Evolutionary conservation across 2,329 filamentous ascomycete genomes (phyloP).

Genomic region (Helotiales sp.): DNA sequence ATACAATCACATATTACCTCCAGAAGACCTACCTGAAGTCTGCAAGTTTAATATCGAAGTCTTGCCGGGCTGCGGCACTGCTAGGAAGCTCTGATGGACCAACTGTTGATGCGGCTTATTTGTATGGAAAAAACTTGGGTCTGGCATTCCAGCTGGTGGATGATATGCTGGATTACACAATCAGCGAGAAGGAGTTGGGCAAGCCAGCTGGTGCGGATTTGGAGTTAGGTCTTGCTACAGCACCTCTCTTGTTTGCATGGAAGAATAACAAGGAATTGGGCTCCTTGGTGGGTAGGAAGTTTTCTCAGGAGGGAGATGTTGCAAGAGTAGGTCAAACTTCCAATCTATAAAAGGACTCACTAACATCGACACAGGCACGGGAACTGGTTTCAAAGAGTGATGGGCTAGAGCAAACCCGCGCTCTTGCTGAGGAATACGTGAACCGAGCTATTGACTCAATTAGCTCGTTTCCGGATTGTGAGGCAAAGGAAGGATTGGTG

Average conservation of each 20-base stretch:
- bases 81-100: conserved; percentile 74
- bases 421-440: conserved; percentile 85
- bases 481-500: conserved; percentile 86
- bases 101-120: conserved; percentile 88
- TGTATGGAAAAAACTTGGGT: conserved; percentile 90
- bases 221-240: conserved; percentile 89
- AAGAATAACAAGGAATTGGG: conserved; percentile 83
- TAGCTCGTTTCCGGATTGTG: conserved; percentile 82
- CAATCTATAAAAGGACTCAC: not conserved
- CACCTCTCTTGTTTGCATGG: conserved; percentile 94
- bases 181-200: conserved; percentile 79
- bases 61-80: conserved; percentile 84
- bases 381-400: conserved; percentile 80
- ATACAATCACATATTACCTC: conserved; percentile 88
- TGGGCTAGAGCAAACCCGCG: conserved; percentile 89
- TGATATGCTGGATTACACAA: conserved; percentile 96
- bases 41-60: conserved; percentile 93
- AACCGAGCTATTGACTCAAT: conserved; percentile 88
- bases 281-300: conserved; percentile 87
- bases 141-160: conserved; percentile 97
- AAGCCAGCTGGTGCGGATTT: conserved; percentile 95
- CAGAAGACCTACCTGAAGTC: conserved; percentile 99
- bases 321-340: conserved; percentile 62
- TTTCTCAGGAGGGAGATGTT: conserved; percentile 80
- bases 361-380: conserved; percentile 63